Evolutionary conservation across 2,329 filamentous ascomycete genomes (phyloP), one percentile per base, ranked within the genome.

Genomic region (Diaporthe batatas): DNA sequence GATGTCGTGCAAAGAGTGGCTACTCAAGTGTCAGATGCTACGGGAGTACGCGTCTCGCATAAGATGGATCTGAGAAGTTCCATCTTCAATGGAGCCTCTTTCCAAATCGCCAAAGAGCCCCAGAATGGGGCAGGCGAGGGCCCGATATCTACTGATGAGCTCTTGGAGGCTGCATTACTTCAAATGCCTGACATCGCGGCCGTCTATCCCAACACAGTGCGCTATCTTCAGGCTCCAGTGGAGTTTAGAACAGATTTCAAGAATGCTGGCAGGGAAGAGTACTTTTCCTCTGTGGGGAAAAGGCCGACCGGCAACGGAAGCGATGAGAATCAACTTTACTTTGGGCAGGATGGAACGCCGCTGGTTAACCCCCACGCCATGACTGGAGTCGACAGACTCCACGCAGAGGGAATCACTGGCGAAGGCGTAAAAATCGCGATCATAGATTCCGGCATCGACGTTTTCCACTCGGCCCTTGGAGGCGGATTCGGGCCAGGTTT

Each of bases 101-200:
- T 71, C 36, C 36, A 53, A 55, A 39, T 71, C 47, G 39, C 47
- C 6, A 53, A 36, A 39, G 32, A 53, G 7, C 32, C 62, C 25
- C 29, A 67, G 6, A 53, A 16, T 29, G 47, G n/a, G n/a, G 44
- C 14, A 12, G 36, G 8, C 11, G 16, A 57, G 54, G 47, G 47
- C n/a, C 7, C 36, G n/a, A 39, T 54, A 23, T 25, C 69, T 10
- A 62, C 51, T 5, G 57, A 71, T 53, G 69, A 71, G 6, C 34
- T 65, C 3, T 16, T 71, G 34, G 69, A 71, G 25, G 59, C 47
- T n/a, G 59, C 69, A 2, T 39, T 71, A 18, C 49, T 67, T 21
- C 58, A 67, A n/a, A 71, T 71, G 44, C 49, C 70, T n/a, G 32
- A 25, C 39, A 71, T 71, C 23, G 58, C 69, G 54, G 69, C 69